phyloP scores from a whole-genome alignment of 257 asterid genomes.

The Petunia axillaris region DNA sequence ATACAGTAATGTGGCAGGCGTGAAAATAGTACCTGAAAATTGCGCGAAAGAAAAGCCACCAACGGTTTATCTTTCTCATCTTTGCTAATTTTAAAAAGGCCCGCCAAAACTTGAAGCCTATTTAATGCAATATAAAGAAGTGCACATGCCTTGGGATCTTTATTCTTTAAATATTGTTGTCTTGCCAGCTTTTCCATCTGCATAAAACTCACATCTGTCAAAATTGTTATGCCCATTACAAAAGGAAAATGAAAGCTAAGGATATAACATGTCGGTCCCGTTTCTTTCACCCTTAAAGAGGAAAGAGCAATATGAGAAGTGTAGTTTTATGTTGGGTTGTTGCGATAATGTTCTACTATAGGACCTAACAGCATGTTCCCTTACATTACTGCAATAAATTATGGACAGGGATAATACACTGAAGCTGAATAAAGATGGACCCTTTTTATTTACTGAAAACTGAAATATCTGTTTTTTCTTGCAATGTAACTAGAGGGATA shows the following conservation, averaged over 20 bases:
- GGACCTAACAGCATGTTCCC: not conserved
- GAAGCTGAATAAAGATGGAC: not conserved
- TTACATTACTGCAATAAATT: not conserved
- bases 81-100: slow-evolving; percentile 94
- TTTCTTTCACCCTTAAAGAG: slow-evolving; percentile 19
- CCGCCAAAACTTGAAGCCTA: slow-evolving; percentile 93
- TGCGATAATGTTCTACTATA: not conserved
- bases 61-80: slow-evolving; percentile 90
- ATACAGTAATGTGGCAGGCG: slow-evolving; percentile 18
- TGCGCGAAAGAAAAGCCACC: slow-evolving; percentile 80
- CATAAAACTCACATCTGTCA: slow-evolving; percentile 36
- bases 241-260: slow-evolving; percentile 14
- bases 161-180: slow-evolving; percentile 75
- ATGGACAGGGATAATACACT: not conserved
- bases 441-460: not conserved
- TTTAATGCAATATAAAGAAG: slow-evolving; percentile 89
- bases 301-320: slow-evolving; percentile 12
- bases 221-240: slow-evolving; percentile 24
- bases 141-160: slow-evolving; percentile 90
- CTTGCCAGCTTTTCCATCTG: slow-evolving; percentile 98
- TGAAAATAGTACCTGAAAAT: slow-evolving; percentile 73
- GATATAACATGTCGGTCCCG: not conserved
- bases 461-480: not conserved
- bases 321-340: not conserved
- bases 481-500: not conserved